These are phyloP conservation scores for Selaginella tamariscina DNA, from an alignment of 75 land plant species.

Conservation along the genomic window DNA sequence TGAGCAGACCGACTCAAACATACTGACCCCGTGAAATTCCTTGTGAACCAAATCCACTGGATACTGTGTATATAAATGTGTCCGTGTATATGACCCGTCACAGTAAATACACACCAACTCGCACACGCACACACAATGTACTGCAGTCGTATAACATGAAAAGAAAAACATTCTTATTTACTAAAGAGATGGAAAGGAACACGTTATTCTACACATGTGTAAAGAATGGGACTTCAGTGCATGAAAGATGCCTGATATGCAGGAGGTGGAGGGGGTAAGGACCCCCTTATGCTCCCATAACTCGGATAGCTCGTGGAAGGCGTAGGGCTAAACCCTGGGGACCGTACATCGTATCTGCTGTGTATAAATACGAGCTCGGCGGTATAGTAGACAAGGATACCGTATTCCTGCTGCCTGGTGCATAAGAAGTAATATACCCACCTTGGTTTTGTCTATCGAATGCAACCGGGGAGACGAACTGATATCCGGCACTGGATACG, in stretches of 20 bases:
- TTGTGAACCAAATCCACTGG: too few species aligned
- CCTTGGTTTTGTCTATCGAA: slow-evolving; percentile 28
- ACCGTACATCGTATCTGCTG: slow-evolving; percentile 31
- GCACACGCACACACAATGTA: too few species aligned
- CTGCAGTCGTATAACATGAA: too few species aligned
- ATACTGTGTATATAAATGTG: too few species aligned
- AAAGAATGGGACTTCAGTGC: slow-evolving; percentile 17
- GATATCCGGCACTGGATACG: not conserved
- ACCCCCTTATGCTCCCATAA: slow-evolving; percentile 30
- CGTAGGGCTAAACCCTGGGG: slow-evolving; percentile 15
- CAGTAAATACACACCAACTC: too few species aligned
- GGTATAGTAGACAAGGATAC: slow-evolving; percentile 17
- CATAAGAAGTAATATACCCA: slow-evolving; percentile 25
- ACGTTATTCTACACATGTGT: not conserved
- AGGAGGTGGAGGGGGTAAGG: slow-evolving; percentile 36
- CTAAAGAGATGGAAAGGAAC: not conserved
- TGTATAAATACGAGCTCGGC: slow-evolving; percentile 33
- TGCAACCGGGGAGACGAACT: not conserved
- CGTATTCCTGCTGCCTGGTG: slow-evolving; percentile 26
- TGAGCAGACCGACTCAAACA: too few species aligned
- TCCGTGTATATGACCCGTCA: too few species aligned
- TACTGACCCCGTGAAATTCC: too few species aligned
- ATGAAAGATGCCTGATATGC: slow-evolving; percentile 38
- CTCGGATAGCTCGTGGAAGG: slow-evolving; percentile 17
- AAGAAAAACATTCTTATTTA: too few species aligned